Base-by-base conservation (phyloP, 768 basidiomycete genomes). In the Trametes sanguinea region DNA sequence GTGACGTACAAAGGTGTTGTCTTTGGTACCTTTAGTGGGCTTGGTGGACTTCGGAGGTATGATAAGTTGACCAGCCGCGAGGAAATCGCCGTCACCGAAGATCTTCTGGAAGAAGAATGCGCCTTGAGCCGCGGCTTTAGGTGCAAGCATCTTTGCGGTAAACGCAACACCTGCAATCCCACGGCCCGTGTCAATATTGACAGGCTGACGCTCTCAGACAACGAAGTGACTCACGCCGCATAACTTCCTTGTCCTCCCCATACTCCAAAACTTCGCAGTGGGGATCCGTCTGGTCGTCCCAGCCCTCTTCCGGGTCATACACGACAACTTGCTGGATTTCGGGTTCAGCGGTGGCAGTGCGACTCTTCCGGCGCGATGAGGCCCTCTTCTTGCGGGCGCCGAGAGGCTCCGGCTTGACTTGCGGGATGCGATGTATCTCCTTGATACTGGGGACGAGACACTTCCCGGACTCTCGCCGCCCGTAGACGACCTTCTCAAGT, bases 71-170 rank as follows among this genome's bases (percentile, higher is more conserved):
- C 97, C 97, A 33, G 93, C 89, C 1, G 95, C 96, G 62, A 98
- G 86, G 71, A 92, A 98, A 47, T 92, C 86, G 48, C 86, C 91
- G 64, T 98, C 96, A 30, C 89, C 87, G 69, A 95, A 96, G 22
- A 97, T 83, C 76, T 94, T 95, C 70, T 96, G 90, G 73, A 93
- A 99, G 27, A 79, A 80, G 87, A 95, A 98, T 10, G 81, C 80
- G 54, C 81, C 81, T 63, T 86, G 85, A 8, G 79, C 80, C 0
- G 90, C 85, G 16, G 78, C 71, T 59, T 80, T 78, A 1, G 88
- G 89, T 2, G 81, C 68, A 13, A 94, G 80, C 83, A 88, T 85
- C 47, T 78, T 82, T 3, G 83, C 78, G 5, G 94, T 89, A 71
- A 86, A 94, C 4, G 89, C 90, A 63, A 97, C 83, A 46, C 90